Evolutionary conservation across 345 rosid genomes (phyloP).

Genomic region (Lumnitzera racemosa): DNA sequence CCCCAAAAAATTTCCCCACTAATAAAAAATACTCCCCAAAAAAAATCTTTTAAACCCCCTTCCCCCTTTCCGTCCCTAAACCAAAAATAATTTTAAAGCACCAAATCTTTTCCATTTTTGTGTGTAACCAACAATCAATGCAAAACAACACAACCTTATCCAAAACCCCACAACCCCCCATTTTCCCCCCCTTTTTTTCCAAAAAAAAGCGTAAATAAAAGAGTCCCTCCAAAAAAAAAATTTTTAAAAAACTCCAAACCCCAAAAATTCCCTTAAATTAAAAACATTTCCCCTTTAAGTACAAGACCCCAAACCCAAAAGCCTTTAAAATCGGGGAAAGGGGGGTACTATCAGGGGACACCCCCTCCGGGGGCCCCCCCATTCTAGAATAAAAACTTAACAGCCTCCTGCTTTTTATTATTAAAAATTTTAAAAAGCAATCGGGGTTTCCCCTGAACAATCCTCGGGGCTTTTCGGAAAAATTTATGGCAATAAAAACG

Average conservation of each 20-base stretch:
- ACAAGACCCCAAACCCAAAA: conserved; percentile 28
- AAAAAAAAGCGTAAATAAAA: too few relatives aligned
- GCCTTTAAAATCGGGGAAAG: conserved; percentile 43
- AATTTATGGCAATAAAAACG: conserved; percentile 32
- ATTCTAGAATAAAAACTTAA: conserved; percentile 34
- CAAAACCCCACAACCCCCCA: conserved; percentile 31
- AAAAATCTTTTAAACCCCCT: conserved; percentile 38
- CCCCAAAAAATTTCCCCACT: conserved; percentile 37
- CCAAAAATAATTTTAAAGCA: conserved; percentile 27
- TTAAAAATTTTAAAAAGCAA: conserved; percentile 32
- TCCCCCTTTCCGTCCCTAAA: conserved; percentile 25
- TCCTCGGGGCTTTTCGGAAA: conserved; percentile 47
- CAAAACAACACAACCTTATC: conserved; percentile 41
- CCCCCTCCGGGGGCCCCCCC: conserved; percentile 22
- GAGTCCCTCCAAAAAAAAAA: conserved; percentile 43
- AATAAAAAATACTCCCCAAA: conserved; percentile 38
- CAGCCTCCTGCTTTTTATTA: conserved; percentile 30
- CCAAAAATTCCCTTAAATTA: conserved; percentile 35
- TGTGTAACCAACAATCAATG: conserved; percentile 43
- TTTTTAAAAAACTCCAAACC: conserved; percentile 41
- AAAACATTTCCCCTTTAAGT: conserved; percentile 29
- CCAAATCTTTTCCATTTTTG: conserved; percentile 36
- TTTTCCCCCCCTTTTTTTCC: conserved; percentile 40
- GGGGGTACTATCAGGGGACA: conserved; percentile 42
- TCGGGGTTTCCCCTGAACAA: conserved; percentile 48